A percentile compares a stretch with the other conserved stretches of the same genome.
phyloP scores from a whole-genome alignment of 164 flowering plant species.

The Hamamelis virginiana region DNA sequence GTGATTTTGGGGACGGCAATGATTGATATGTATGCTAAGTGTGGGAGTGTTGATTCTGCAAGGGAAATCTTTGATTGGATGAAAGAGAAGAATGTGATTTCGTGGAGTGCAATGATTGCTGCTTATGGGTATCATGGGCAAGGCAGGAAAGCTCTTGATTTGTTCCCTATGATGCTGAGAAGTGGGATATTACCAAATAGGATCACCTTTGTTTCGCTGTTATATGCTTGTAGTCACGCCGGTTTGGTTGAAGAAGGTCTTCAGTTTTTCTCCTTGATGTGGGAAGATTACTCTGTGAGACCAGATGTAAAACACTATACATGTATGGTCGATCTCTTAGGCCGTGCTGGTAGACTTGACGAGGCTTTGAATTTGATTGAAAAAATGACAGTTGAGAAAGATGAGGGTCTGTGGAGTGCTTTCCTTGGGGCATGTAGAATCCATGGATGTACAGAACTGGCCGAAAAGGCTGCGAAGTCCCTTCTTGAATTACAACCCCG shows the following conservation, averaged over 20 bases:
- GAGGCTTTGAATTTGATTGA: conserved; percentile 49
- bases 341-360: conserved; percentile 55
- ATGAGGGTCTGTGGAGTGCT: conserved; percentile 56
- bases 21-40: conserved; percentile 67
- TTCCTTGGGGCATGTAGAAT: conserved; percentile 57
- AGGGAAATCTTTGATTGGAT: conserved; percentile 46
- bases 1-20: conserved; percentile 54
- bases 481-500: conserved; percentile 48
- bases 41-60: conserved; percentile 49
- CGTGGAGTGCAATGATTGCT: conserved; percentile 70
- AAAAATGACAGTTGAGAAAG: conserved; percentile 34
- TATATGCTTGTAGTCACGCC: conserved; percentile 60
- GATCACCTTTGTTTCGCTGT: conserved; percentile 44
- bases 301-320: conserved; percentile 59
- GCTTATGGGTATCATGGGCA: conserved; percentile 58
- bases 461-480: conserved; percentile 46
- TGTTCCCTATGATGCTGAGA: conserved; percentile 46
- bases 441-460: conserved; percentile 40
- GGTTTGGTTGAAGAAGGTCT: conserved; percentile 58
- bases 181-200: conserved; percentile 42
- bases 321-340: conserved; percentile 63
- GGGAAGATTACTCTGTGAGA: conserved; percentile 27
- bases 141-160: conserved; percentile 48
- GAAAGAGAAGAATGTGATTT: conserved; percentile 44
- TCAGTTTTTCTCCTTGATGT: conserved; percentile 36